Evolutionary conservation across 148 eudicot genomes (phyloP), one percentile per base, ranked within the genome.

Genomic region (Amaranthus palmeri): DNA sequence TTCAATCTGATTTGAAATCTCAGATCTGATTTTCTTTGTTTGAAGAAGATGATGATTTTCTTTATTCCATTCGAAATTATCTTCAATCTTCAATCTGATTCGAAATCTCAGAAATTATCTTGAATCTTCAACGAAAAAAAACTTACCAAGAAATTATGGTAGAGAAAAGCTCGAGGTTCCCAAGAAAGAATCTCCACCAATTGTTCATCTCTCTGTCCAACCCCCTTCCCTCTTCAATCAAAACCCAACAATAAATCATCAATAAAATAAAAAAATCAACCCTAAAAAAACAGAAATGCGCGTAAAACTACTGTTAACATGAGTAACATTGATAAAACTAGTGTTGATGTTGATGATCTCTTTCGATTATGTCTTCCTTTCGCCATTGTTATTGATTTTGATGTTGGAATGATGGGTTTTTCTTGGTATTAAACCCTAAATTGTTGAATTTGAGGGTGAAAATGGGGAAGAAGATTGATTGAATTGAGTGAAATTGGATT

Each of bases 121-220:
- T n/a, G n/a, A n/a, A n/a, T n/a, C n/a, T n/a, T n/a, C n/a, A 54
- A 6, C 5, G 4, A 46, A 36, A 14, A 46, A 45, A 18, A 53
- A 74, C 91, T 78, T 45, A 92, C 98, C 96, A 93, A 77, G 62
- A 93, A 93, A 74, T 86, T 79, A 65, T 90, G 96, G 75, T 93
- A 93, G 40, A 90, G 58, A 69, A 86, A 87, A 61, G 96, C 92
- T 71, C 95, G 80, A 45, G 98, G 98, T 80, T 93, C 96, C 98
- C 96, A 93, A 0, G 98, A 93, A 9, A 93, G 80, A 55, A 93
- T 78, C 76, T 93, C 90, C 40, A 89, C 87, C 98, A 96, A 93
- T 76, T 90, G 92, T 49, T 90, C 87, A 50, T 80, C 82, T 76
- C 83, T 82, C 65, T 70, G 57, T 53, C 85, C 91, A 67, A 85